phyloP scores from a whole-genome alignment of 2,329 filamentous ascomycete species.

The Fusarium coicis region DNA sequence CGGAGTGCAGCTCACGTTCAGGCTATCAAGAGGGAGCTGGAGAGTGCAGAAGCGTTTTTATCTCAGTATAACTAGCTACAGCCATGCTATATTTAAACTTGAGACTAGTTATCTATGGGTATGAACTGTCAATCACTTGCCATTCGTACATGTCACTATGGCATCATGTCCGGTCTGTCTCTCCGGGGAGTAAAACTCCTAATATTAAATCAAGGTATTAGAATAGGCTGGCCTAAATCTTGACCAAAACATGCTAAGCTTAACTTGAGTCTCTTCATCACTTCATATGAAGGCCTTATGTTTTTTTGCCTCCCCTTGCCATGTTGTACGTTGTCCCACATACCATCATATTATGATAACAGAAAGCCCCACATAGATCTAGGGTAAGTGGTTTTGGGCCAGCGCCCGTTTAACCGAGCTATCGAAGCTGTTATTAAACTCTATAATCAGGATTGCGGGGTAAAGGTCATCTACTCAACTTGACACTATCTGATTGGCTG shows the following conservation, averaged over 20 bases:
- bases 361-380: background rate
- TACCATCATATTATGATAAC: background rate
- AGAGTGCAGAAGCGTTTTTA: background rate
- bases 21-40: background rate
- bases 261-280: no score
- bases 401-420: background rate
- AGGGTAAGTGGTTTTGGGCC: accelerated
- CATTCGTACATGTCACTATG: no score
- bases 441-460: background rate
- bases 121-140: background rate
- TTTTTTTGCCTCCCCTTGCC: no score
- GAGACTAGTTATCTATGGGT: accelerated
- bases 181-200: no score
- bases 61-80: background rate
- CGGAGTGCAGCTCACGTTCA: background rate
- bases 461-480: background rate
- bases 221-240: no score
- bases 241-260: no score
- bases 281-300: background rate
- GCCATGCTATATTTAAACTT: accelerated
- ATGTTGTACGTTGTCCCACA: background rate
- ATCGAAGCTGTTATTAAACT: background rate
- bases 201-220: no score
- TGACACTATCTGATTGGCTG: background rate
- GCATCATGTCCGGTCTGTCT: no score